Conservation (phyloP, 768 basidiomycete species). For the Lentinula lateritia region DNA sequence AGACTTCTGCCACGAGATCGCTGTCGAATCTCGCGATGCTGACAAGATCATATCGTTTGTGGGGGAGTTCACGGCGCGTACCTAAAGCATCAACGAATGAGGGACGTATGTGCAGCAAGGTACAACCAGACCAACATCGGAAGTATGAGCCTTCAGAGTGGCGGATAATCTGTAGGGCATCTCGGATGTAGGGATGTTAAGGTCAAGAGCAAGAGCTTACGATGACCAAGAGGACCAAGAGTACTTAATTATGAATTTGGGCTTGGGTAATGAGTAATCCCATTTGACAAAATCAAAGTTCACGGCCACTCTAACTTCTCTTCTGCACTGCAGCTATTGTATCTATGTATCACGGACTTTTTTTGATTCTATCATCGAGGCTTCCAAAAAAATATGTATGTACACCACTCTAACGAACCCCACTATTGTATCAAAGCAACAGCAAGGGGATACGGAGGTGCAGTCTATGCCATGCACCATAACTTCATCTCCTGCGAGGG, state of each 20-base stretch:
- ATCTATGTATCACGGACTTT: background rate
- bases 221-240: constrained; percentile 9
- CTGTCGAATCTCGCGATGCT: constrained; percentile 87
- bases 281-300: background rate
- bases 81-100: constrained; percentile 41
- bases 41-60: constrained; percentile 77
- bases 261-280: background rate
- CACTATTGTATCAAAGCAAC: constrained; percentile 45
- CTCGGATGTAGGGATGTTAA: constrained; percentile 3
- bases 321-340: background rate
- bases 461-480: constrained; percentile 84
- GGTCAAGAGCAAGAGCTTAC: constrained; percentile 6
- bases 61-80: constrained; percentile 76
- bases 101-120: constrained; percentile 5
- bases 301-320: background rate
- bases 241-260: no score
- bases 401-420: constrained; percentile 87
- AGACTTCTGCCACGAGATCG: constrained; percentile 75
- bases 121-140: constrained; percentile 53
- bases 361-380: background rate
- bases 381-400: constrained; percentile 50
- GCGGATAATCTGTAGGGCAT: constrained; percentile 81
- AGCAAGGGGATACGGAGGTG: constrained; percentile 85
- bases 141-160: constrained; percentile 60
- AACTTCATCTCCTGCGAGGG: constrained; percentile 88